phyloP scores from a whole-genome alignment of 768 basidiomycete species.

The Dacryopinax primogenitus region DNA sequence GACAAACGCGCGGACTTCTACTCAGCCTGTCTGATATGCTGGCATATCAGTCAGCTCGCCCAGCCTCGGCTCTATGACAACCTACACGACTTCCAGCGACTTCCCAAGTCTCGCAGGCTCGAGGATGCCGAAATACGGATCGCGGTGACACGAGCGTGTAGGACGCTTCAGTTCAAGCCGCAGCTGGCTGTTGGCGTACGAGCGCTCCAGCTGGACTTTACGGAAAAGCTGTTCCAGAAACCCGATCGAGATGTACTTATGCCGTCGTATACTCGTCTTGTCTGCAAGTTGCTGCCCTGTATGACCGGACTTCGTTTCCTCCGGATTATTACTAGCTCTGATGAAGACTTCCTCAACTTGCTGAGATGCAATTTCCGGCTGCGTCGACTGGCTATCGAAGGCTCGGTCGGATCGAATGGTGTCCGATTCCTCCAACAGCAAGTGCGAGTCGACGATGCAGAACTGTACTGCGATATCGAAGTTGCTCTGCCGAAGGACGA shows the following conservation, averaged over 20 bases:
- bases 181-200: background rate
- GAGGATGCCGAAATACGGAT: conserved; percentile 4
- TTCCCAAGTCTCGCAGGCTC: background rate
- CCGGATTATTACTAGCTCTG: background rate
- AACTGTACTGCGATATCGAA: conserved; percentile 7
- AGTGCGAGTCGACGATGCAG: background rate
- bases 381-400: background rate
- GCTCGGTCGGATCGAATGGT: background rate
- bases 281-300: background rate
- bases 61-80: background rate
- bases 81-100: background rate
- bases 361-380: background rate
- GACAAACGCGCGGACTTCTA: background rate
- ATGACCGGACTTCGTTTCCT: background rate
- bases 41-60: background rate
- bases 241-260: conserved; percentile 4
- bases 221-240: conserved; percentile 7
- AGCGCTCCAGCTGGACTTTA: background rate
- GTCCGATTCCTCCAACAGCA: background rate
- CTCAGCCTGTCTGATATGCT: background rate
- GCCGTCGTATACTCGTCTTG: background rate
- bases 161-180: conserved; percentile 3
- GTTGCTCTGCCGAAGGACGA: background rate
- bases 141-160: background rate
- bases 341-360: background rate